Base-by-base conservation (phyloP, 345 rosid genomes). In the Boechera divaricarpa region DNA sequence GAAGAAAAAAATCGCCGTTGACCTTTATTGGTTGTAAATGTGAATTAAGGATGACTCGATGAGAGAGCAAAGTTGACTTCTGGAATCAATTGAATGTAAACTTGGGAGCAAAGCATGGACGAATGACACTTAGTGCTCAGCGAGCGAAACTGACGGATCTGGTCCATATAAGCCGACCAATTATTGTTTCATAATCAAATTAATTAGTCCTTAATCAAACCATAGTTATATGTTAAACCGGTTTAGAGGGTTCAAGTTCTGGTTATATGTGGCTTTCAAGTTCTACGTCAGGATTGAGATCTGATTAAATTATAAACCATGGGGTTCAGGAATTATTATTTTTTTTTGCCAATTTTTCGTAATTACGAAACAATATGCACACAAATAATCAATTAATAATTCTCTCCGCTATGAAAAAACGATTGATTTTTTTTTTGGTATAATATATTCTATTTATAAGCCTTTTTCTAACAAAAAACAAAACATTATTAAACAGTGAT, bases 91-190 rank as follows among this genome's bases (percentile, higher is more conserved):
- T 48, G 55, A 59, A 70, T 45, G 44, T 13, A 57, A 77, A 36
- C 69, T 78, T 78, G 5, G 13, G 77, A 78, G 81, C 57, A 67
- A 78, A 78, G 77, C 51, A 72, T 78, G 51, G 64, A 53, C 31
- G 39, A 41, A 36, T 49, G n/a, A 57, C 8, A 29, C 47, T 29
- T 42, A 21, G 56, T 72, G 69, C 77, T 57, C 33, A 39, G 21
- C 32, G 48, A 21, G 69, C 81, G 81, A 39, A 28, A 44, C 52
- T 52, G 18, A 42, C 77, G 81, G 81, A 78, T 73, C 74, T 53
- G 67, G 77, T 66, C 81, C 64, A 51, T 59, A 31, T 18, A 49
- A 57, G 77, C 72, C 67, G 61, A 64, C 65, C 42, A 59, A 70
- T 70, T 15, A 77, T 56, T 63, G 53, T 11, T 11, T 54, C 32